Conservation (phyloP, 1,139 yeast genomes). For the Sugiyamaella grinbergsii region DNA sequence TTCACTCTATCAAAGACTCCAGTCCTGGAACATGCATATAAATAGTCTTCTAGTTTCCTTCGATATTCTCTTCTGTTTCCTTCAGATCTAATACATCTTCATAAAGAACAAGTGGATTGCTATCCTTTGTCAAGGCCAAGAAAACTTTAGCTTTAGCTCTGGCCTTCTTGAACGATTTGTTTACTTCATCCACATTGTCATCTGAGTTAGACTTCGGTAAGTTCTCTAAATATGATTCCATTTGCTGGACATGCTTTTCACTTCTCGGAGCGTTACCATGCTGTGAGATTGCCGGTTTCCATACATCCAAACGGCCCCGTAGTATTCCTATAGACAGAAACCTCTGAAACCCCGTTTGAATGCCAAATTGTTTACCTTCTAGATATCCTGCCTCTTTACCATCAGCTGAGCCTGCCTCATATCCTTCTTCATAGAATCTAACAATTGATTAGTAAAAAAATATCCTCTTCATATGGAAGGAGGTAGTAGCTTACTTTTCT, state of each 20-base stretch:
- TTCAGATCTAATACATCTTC: constrained; percentile 35
- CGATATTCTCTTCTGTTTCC: constrained; percentile 41
- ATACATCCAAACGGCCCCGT: constrained; percentile 52
- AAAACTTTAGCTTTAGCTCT: constrained; percentile 40
- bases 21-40: neutral
- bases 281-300: constrained; percentile 32
- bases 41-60: constrained; percentile 23
- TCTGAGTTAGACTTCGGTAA: constrained; percentile 39
- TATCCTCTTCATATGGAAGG: neutral
- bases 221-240: constrained; percentile 31
- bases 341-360: constrained; percentile 77
- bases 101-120: constrained; percentile 29
- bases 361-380: constrained; percentile 78
- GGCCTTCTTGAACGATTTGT: constrained; percentile 37
- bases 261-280: constrained; percentile 11
- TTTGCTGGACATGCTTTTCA: constrained; percentile 28
- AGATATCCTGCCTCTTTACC: constrained; percentile 57
- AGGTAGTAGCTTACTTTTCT: constrained; percentile 43
- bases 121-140: constrained; percentile 32
- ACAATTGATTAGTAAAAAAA: neutral
- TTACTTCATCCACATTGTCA: constrained; percentile 39
- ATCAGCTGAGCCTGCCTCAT: constrained; percentile 50
- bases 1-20: neutral
- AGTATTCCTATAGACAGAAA: constrained; percentile 66
- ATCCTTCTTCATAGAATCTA: constrained; percentile 63